A percentile compares a stretch with the other conserved stretches of the same genome.
Evolutionary conservation across 441 rosid species (phyloP).

Genomic region (Gossypium trilobum): DNA sequence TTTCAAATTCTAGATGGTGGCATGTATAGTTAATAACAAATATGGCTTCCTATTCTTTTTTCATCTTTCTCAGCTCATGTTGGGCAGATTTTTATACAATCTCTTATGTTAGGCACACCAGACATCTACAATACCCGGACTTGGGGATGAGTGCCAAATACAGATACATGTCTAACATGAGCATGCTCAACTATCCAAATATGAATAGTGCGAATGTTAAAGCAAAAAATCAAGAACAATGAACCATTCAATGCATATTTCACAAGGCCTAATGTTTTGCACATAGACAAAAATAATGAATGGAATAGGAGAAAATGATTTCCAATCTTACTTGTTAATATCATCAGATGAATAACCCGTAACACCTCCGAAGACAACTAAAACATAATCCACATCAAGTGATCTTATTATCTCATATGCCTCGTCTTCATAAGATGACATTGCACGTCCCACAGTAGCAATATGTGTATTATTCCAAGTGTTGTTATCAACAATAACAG

Average conservation of each 20-base stretch:
- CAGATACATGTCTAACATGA: not conserved
- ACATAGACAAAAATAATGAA: not conserved
- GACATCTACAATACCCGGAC: not conserved
- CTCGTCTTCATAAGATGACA: conserved; percentile 95
- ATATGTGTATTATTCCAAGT: conserved; percentile 99
- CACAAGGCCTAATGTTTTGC: not conserved
- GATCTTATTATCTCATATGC: conserved; percentile 93
- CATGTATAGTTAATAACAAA: not conserved
- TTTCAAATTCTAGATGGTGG: too few relatives aligned
- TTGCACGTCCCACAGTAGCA: conserved; percentile 98
- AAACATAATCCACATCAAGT: conserved; percentile 89
- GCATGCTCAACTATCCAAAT: not conserved
- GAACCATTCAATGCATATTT: not conserved
- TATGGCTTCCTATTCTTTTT: not conserved
- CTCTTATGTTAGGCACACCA: not conserved
- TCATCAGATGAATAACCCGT: conserved; percentile 98
- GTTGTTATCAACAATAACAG: conserved; percentile 95
- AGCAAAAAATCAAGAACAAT: not conserved
- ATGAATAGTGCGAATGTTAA: not conserved
- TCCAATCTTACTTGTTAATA: conserved; percentile 74
- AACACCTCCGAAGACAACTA: conserved; percentile 97
- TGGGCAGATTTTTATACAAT: not conserved
- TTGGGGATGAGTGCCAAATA: too few relatives aligned
- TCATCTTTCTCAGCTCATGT: not conserved
- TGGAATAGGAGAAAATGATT: not conserved